A percentile compares a stretch with the other conserved stretches of the same genome.
These are phyloP conservation scores for Salix dunnii DNA, from an alignment of 345 rosid genomes.

Conservation along the genomic window DNA sequence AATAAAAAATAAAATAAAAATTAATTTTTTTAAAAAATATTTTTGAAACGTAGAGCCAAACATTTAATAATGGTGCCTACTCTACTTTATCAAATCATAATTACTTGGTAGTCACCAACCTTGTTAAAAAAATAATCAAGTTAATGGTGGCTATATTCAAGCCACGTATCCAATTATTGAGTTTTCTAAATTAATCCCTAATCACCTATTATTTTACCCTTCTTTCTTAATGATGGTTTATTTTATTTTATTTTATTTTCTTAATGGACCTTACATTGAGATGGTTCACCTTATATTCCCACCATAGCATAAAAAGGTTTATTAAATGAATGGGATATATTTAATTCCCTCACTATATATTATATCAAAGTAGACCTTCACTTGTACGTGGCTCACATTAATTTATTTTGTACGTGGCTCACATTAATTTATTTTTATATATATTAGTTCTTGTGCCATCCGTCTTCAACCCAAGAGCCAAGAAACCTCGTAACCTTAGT, in stretches of 20 bases:
- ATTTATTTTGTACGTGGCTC: conserved; percentile 2
- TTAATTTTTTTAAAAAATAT: too few relatives aligned
- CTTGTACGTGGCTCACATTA: conserved; percentile 7
- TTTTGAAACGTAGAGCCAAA: too few relatives aligned
- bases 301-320: neutral
- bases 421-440: neutral
- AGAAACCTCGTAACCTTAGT: neutral
- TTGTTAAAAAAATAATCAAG: neutral
- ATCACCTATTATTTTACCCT: neutral
- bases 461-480: conserved; percentile 22
- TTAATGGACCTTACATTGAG: conserved; percentile 13
- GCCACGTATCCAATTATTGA: neutral
- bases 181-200: neutral
- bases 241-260: neutral
- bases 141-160: neutral
- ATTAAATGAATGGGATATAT: neutral
- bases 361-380: conserved; percentile 13
- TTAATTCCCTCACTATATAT: neutral
- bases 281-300: conserved; percentile 31
- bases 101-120: neutral
- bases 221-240: neutral
- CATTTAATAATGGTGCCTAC: neutral
- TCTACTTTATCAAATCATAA: neutral
- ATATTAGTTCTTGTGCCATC: conserved; percentile 19
- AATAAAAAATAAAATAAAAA: too few relatives aligned